Conservation (phyloP, 2,329 filamentous ascomycete genomes). For the Cytospora paraplurivora region DNA sequence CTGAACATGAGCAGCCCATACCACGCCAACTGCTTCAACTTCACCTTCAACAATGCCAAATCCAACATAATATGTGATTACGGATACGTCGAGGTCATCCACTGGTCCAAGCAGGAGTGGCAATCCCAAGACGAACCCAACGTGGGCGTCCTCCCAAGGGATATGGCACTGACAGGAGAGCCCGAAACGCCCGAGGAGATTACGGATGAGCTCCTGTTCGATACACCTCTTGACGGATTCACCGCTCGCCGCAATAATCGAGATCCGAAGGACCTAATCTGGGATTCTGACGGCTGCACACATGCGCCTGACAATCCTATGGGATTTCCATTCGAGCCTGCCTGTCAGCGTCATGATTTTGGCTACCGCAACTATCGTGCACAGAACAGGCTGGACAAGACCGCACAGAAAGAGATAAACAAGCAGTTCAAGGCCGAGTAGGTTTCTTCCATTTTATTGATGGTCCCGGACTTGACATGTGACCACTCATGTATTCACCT, state of each 20-base stretch:
- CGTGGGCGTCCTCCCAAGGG: not conserved
- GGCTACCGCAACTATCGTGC: slow-evolving; percentile 56
- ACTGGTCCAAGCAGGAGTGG: not conserved
- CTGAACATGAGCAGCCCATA: not conserved
- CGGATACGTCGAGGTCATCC: not conserved
- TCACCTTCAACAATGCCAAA: not conserved
- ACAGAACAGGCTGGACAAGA: slow-evolving; percentile 50
- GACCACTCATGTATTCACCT: not conserved
- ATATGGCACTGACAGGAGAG: not conserved
- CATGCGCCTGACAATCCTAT: slow-evolving; percentile 47
- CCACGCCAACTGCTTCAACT: not conserved
- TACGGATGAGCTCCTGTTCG: slow-evolving; percentile 53
- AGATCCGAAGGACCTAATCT: slow-evolving; percentile 44
- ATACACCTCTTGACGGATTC: slow-evolving; percentile 46
- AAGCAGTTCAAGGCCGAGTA: slow-evolving; percentile 51
- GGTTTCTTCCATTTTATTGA: slow-evolving; percentile 22
- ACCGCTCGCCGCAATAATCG: slow-evolving; percentile 42
- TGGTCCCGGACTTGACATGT: not conserved
- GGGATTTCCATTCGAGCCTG: slow-evolving; percentile 46
- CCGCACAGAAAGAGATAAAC: slow-evolving; percentile 49
- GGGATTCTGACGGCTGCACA: slow-evolving; percentile 48
- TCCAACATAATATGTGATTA: not conserved
- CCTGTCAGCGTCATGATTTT: slow-evolving; percentile 59
- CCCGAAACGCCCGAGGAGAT: not conserved
- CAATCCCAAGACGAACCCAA: not conserved